phyloP scores from a whole-genome alignment of 345 rosid genomes.

The Populus deltoides region DNA sequence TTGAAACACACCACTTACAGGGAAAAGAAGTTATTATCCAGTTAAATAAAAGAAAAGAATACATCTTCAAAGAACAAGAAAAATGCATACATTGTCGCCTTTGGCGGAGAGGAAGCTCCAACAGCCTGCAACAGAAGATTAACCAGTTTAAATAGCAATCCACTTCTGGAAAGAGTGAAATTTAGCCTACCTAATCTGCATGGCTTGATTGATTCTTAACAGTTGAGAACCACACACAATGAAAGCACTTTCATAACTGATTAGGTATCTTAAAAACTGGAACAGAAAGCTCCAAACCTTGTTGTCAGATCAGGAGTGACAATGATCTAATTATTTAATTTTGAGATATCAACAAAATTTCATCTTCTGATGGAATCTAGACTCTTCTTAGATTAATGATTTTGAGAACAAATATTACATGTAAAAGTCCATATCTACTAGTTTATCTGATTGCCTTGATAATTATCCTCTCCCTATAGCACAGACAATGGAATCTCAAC shows the following conservation, averaged over 20 bases:
- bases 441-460: too few relatives aligned
- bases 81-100: slow-evolving; percentile 56
- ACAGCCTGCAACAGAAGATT: slow-evolving; percentile 47
- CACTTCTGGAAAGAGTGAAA: background rate
- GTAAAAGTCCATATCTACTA: too few relatives aligned
- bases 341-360: too few relatives aligned
- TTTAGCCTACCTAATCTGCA: background rate
- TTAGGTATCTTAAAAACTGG: background rate
- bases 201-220: background rate
- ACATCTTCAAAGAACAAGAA: background rate
- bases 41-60: slow-evolving; percentile 10
- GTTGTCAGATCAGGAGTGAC: too few relatives aligned
- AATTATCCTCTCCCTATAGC: too few relatives aligned
- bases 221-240: background rate
- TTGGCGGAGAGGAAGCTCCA: slow-evolving; percentile 58
- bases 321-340: too few relatives aligned
- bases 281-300: background rate
- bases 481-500: too few relatives aligned
- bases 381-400: too few relatives aligned
- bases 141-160: slow-evolving; percentile 1
- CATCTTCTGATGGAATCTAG: too few relatives aligned
- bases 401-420: too few relatives aligned
- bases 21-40: background rate
- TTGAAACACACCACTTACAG: background rate
- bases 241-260: background rate